A percentile compares a stretch with the other conserved stretches of the same genome.
Evolutionary conservation across 192 early-diverging fungal genomes (phyloP).

Genomic region (Ambispora gerdemannii): DNA sequence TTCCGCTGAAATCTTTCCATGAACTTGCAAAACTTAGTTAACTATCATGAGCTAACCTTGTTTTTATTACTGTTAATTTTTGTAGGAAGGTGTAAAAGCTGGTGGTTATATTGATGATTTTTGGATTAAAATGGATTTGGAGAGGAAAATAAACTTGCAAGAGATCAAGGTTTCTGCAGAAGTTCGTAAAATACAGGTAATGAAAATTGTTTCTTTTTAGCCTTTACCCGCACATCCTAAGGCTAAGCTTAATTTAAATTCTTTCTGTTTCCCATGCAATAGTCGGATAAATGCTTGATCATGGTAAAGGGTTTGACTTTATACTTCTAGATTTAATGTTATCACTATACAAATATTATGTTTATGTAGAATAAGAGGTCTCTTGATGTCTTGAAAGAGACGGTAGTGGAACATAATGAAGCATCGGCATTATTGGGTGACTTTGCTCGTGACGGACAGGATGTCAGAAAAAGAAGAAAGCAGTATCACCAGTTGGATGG

Average conservation of each 20-base stretch:
- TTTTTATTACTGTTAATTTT: conserved; percentile 23
- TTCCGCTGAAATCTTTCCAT: conserved; percentile 26
- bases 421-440: background rate
- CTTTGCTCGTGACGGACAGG: conserved; percentile 26
- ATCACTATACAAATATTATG: conserved; percentile 26
- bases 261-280: too few relatives aligned
- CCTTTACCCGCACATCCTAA: conserved; percentile 24
- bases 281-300: too few relatives aligned
- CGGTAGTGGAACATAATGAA: conserved; percentile 25
- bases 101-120: conserved; percentile 23
- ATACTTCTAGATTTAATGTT: conserved; percentile 23
- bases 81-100: conserved; percentile 27
- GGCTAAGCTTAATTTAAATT: too few relatives aligned
- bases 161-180: conserved; percentile 18
- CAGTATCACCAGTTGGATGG: conserved; percentile 13
- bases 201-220: conserved; percentile 24
- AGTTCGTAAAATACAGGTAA: conserved; percentile 19
- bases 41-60: conserved; percentile 22
- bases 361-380: conserved; percentile 28
- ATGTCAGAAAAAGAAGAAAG: conserved; percentile 25
- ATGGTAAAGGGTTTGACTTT: conserved; percentile 18
- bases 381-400: conserved; percentile 23
- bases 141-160: conserved; percentile 9
- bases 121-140: conserved; percentile 10
- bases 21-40: conserved; percentile 25